These are phyloP conservation scores for Nakazawaea populi DNA, from an alignment of 805 yeast genomes.

Conservation along the genomic window DNA sequence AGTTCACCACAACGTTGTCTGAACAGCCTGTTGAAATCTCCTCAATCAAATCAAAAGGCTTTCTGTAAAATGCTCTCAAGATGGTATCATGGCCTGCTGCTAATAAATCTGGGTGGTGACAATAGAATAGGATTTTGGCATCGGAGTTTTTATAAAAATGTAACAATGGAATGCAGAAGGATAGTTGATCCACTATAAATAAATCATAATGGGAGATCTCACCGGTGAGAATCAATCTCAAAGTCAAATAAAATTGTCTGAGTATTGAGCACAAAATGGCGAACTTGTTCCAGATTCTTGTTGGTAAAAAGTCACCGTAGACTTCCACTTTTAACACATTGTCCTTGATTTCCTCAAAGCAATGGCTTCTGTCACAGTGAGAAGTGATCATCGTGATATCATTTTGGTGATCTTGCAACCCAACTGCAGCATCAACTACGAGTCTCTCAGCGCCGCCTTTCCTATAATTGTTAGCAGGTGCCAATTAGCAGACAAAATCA, in stretches of 20 bases:
- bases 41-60: conserved; percentile 82
- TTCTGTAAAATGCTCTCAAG: conserved; percentile 60
- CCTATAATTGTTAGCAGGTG: not conserved
- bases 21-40: conserved; percentile 72
- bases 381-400: conserved; percentile 74
- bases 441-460: conserved; percentile 87
- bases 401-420: conserved; percentile 64
- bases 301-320: conserved; percentile 81
- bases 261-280: conserved; percentile 77
- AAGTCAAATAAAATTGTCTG: conserved; percentile 68
- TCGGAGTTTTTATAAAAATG: conserved; percentile 32
- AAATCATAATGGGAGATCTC: conserved; percentile 54
- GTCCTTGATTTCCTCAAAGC: conserved; percentile 81
- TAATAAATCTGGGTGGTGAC: conserved; percentile 93
- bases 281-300: conserved; percentile 57
- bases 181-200: conserved; percentile 81
- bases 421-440: conserved; percentile 94
- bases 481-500: too few species aligned
- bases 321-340: conserved; percentile 60
- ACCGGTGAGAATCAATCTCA: conserved; percentile 39
- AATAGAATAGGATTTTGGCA: conserved; percentile 70
- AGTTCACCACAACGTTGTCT: conserved; percentile 82
- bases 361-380: conserved; percentile 80
- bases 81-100: conserved; percentile 54
- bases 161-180: conserved; percentile 76